phyloP scores from a whole-genome alignment of 1,284 basidiomycete genomes.

The Trichosporon sp. region DNA sequence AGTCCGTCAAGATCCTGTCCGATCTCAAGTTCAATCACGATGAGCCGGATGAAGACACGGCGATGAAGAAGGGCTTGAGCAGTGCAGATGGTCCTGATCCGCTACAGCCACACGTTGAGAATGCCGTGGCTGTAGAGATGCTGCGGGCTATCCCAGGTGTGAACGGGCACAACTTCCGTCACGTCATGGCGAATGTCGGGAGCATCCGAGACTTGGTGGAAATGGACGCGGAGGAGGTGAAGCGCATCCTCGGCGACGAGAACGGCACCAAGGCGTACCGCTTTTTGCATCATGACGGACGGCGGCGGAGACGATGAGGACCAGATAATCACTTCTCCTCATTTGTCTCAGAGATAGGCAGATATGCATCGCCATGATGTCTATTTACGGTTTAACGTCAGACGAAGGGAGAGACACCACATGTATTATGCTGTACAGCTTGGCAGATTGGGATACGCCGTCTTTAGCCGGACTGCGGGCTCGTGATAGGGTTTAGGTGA shows the following conservation, averaged over 20 bases:
- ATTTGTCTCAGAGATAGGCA: background rate
- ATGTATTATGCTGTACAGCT: background rate
- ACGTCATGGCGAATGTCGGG: conserved; percentile 77
- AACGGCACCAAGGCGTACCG: conserved; percentile 76
- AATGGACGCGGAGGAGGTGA: conserved; percentile 66
- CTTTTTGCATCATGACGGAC: conserved; percentile 72
- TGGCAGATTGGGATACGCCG: background rate
- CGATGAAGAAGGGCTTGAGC: conserved; percentile 72
- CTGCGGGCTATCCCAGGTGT: conserved; percentile 65
- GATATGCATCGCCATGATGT: background rate
- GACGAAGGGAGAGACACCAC: conserved; percentile 1
- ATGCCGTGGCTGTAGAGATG: conserved; percentile 56
- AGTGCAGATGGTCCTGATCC: conserved; percentile 33
- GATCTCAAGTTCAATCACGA: conserved; percentile 83
- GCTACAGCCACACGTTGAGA: conserved; percentile 43
- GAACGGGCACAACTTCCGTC: conserved; percentile 78
- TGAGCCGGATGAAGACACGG: conserved; percentile 78
- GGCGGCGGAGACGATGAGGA: background rate
- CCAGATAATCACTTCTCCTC: background rate
- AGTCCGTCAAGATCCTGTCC: conserved; percentile 86
- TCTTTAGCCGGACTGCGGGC: background rate
- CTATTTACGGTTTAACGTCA: conserved; percentile 1
- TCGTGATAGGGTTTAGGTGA: background rate
- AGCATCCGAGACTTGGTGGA: conserved; percentile 77
- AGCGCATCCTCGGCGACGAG: conserved; percentile 77